Evolutionary conservation across 148 eudicot species (phyloP).

Genomic region (Bassia scoparia): DNA sequence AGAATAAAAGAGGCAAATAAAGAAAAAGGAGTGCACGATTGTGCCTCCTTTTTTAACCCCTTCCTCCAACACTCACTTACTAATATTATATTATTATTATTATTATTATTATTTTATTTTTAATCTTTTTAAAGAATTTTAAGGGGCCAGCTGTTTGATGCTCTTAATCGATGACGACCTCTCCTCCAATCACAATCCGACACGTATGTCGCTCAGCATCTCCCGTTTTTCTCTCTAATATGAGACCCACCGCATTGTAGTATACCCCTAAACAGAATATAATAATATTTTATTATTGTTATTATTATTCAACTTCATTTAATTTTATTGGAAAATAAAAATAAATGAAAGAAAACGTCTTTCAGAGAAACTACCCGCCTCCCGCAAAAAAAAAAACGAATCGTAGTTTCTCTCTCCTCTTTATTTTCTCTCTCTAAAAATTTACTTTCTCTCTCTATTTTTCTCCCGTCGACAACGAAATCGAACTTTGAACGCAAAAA

Average conservation of each 20-base stretch:
- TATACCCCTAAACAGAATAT: background rate
- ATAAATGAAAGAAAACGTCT: conserved; percentile 19
- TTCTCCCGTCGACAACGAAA: conserved; percentile 34
- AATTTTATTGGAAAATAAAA: background rate
- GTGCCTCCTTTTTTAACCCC: background rate
- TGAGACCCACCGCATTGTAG: conserved; percentile 7
- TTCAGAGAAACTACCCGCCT: conserved; percentile 20
- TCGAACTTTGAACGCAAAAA: conserved; percentile 27
- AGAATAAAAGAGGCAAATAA: background rate
- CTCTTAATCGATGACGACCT: conserved; percentile 15
- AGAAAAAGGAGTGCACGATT: background rate
- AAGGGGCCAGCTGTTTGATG: conserved; percentile 11
- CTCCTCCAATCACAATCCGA: background rate
- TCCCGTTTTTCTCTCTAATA: background rate
- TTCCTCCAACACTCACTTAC: background rate
- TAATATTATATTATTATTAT: no score
- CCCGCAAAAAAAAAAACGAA: conserved; percentile 37
- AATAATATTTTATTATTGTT: no score
- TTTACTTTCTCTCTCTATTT: conserved; percentile 32
- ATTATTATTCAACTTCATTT: no score
- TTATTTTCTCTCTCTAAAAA: conserved; percentile 35
- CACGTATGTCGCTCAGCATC: conserved; percentile 14
- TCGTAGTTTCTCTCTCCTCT: conserved; percentile 38
- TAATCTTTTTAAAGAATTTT: no score
- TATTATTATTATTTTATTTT: no score